phyloP scores from a whole-genome alignment of 345 rosid species.

The Stellera chamaejasme region DNA sequence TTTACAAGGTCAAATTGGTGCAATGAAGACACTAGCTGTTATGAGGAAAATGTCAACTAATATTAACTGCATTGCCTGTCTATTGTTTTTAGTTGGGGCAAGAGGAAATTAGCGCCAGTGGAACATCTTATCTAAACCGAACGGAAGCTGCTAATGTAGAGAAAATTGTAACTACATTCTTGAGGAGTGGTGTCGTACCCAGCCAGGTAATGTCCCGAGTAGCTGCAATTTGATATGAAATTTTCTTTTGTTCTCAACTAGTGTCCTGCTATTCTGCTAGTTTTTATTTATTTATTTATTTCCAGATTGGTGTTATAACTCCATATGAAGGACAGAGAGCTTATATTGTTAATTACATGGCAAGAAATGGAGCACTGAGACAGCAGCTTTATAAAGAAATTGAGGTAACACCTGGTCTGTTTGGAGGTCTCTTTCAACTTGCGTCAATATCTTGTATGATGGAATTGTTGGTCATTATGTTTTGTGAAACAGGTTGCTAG shows the following conservation, averaged over 20 bases:
- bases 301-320: conserved; percentile 95
- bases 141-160: conserved; percentile 99
- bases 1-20: no score
- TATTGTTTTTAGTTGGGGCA: conserved; percentile 76
- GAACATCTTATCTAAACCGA: conserved; percentile 95
- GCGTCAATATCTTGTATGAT: neutral
- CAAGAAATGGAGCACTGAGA: conserved; percentile 94
- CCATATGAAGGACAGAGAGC: conserved; percentile 99
- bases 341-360: conserved; percentile 95
- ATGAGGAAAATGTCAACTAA: neutral
- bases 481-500: conserved; percentile 64
- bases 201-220: conserved; percentile 52
- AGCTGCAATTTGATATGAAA: conserved; percentile 1
- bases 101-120: conserved; percentile 99
- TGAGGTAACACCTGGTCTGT: conserved; percentile 48
- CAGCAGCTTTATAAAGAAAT: conserved; percentile 99
- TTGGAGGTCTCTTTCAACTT: conserved; percentile 2
- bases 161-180: conserved; percentile 94
- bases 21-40: no score
- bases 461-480: conserved; percentile 4
- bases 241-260: neutral
- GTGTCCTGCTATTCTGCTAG: neutral
- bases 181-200: conserved; percentile 97
- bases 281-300: conserved; percentile 11
- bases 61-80: conserved; percentile 5